Conservation (phyloP, 768 basidiomycete species). For the Lactifluus hygrophoroides region DNA sequence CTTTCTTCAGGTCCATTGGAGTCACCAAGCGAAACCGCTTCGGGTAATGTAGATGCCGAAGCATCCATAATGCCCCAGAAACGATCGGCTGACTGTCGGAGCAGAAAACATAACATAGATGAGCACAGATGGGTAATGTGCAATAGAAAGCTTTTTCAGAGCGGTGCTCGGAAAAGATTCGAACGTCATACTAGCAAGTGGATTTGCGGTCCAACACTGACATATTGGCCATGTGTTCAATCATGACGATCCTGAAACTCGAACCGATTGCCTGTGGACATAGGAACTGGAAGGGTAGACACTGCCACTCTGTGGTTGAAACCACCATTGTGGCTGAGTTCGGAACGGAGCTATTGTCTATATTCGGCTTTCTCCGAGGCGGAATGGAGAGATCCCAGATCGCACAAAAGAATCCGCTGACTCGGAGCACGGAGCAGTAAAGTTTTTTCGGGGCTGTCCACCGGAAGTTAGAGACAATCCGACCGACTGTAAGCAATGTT, state of each 20-base stretch:
- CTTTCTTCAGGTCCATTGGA: conserved; percentile 1
- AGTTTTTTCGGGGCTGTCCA: conserved; percentile 16
- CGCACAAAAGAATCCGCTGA: neutral
- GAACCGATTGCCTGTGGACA: neutral
- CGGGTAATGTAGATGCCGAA: conserved; percentile 13
- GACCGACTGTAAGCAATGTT: neutral
- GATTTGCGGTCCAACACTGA: neutral
- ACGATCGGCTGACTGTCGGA: conserved; percentile 9
- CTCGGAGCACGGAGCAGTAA: too few relatives aligned
- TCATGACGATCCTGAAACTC: conserved; percentile 6
- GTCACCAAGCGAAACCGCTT: conserved; percentile 3
- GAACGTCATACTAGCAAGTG: neutral
- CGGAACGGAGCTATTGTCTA: conserved; percentile 2
- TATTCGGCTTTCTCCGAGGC: neutral
- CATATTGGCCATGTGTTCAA: neutral
- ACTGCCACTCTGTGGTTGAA: neutral
- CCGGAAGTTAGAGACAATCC: neutral
- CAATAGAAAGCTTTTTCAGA: neutral
- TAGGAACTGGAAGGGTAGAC: neutral
- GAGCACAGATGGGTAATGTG: neutral
- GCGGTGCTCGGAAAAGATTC: conserved; percentile 8
- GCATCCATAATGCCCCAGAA: neutral
- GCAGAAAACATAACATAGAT: conserved; percentile 2
- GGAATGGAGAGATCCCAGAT: neutral
- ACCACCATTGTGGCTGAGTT: neutral